Evolutionary conservation across 805 yeast species (phyloP).

Genomic region (Candida sphagnicola): DNA sequence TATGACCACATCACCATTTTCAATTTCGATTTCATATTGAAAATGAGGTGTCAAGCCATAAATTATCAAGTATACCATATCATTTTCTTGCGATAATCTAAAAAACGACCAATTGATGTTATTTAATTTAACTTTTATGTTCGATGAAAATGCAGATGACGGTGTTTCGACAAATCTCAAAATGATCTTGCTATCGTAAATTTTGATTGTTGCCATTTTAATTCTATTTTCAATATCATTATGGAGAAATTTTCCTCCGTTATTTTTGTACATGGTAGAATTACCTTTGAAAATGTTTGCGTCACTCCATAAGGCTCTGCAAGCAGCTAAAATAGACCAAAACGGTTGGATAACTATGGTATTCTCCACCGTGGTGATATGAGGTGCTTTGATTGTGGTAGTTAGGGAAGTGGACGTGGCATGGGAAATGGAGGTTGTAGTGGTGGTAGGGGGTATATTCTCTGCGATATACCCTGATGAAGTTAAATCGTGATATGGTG

Average conservation of each 20-base stretch:
- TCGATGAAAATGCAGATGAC: slow-evolving; percentile 1
- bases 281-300: slow-evolving; percentile 31
- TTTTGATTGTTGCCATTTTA: slow-evolving; percentile 19
- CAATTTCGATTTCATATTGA: slow-evolving; percentile 34
- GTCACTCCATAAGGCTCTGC: slow-evolving; percentile 24
- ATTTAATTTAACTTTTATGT: slow-evolving; percentile 24
- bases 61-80: slow-evolving; percentile 18
- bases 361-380: slow-evolving; percentile 13
- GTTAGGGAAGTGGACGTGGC: slow-evolving; percentile 40
- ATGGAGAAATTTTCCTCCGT: slow-evolving; percentile 17
- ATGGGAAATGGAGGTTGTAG: slow-evolving; percentile 18
- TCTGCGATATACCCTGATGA: neutral
- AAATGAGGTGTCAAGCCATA: slow-evolving; percentile 35
- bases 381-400: slow-evolving; percentile 14
- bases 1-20: slow-evolving; percentile 11
- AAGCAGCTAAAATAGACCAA: slow-evolving; percentile 41
- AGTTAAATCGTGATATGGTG: slow-evolving; percentile 1
- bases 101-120: slow-evolving; percentile 31
- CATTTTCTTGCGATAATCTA: slow-evolving; percentile 11
- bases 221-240: slow-evolving; percentile 4
- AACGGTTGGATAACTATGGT: slow-evolving; percentile 31
- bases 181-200: slow-evolving; percentile 28
- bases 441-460: slow-evolving; percentile 23
- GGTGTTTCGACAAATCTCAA: slow-evolving; percentile 20
- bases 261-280: slow-evolving; percentile 19